Percentiles rank a stretch among this genome's conserved stretches.
Evolutionary conservation across 139 green algal genomes (phyloP).

Genomic region (Pseudopediastrum boryanum): DNA sequence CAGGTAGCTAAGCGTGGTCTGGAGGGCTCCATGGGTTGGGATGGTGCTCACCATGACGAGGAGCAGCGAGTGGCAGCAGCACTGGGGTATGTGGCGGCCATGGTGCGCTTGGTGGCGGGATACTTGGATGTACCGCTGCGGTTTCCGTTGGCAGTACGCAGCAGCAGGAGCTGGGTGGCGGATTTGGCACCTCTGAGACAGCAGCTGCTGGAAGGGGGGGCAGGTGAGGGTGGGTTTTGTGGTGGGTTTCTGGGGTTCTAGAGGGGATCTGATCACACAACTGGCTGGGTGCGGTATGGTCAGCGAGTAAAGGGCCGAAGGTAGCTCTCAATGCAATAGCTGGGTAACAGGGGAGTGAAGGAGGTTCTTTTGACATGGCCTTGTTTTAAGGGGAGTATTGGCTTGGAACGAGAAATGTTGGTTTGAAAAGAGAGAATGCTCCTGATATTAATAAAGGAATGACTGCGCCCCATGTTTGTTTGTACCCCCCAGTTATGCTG

Average conservation of each 20-base stretch:
- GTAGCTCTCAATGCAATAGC: not conserved
- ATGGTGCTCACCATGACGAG: conserved; percentile 43
- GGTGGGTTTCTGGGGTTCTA: conserved; percentile 7
- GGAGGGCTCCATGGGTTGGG: conserved; percentile 48
- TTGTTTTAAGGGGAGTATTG: no score
- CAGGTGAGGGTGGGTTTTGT: not conserved
- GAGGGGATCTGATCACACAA: not conserved
- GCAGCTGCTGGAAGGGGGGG: conserved; percentile 5
- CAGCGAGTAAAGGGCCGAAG: not conserved
- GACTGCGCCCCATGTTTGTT: no score
- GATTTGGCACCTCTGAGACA: conserved; percentile 41
- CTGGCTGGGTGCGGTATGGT: not conserved
- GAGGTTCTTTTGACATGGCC: not conserved
- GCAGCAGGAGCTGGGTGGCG: conserved; percentile 57
- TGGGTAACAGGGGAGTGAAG: not conserved
- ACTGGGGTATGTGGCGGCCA: conserved; percentile 69
- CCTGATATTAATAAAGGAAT: no score
- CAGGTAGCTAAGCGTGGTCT: conserved; percentile 39
- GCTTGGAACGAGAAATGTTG: no score
- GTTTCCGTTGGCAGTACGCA: conserved; percentile 60
- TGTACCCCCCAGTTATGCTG: no score
- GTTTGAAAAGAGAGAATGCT: no score
- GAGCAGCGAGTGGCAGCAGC: conserved; percentile 53
- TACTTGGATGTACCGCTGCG: conserved; percentile 75
- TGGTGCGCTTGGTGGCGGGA: conserved; percentile 50